Conservation (phyloP, 495 filamentous ascomycete species). For the Poronia punctata region DNA sequence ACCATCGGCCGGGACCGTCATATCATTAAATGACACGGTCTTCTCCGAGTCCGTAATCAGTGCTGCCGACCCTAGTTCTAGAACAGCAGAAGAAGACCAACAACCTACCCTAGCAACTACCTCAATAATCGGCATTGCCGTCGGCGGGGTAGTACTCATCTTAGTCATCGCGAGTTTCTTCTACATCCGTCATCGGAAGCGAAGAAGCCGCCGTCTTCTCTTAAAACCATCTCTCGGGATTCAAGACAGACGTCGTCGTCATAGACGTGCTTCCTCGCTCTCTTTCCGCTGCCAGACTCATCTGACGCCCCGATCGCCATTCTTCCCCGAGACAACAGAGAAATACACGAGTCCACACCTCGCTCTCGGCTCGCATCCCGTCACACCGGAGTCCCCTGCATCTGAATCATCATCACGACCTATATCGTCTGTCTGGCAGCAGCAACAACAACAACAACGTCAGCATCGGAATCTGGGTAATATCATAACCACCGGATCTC, state of each 20-base stretch:
- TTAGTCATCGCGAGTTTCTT: conserved; percentile 24
- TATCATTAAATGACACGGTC: conserved; percentile 42
- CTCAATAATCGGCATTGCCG: conserved; percentile 32
- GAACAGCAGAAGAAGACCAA: conserved; percentile 7
- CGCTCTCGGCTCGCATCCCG: conserved; percentile 15
- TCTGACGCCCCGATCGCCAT: conserved; percentile 29
- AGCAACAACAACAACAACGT: no score
- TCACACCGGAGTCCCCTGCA: conserved; percentile 9
- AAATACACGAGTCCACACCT: conserved; percentile 11
- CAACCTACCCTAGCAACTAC: conserved; percentile 18
- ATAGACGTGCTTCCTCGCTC: conserved; percentile 32
- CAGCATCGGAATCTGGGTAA: no score
- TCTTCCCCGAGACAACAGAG: conserved; percentile 26
- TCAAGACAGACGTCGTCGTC: conserved; percentile 17
- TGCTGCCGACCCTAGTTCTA: conserved; percentile 31
- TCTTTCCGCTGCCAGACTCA: conserved; percentile 46
- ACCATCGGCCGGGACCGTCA: conserved; percentile 29
- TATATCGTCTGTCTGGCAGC: no score
- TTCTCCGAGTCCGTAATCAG: conserved; percentile 36
- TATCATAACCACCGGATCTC: no score
- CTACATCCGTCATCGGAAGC: conserved; percentile 34
- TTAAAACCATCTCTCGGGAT: conserved; percentile 4
- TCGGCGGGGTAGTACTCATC: conserved; percentile 21
- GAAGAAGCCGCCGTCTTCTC: conserved; percentile 27
- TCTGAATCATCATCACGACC: not conserved